phyloP scores from a whole-genome alignment of 2,329 filamentous ascomycete genomes.

The Parasarocladium wereldwijsianum region DNA sequence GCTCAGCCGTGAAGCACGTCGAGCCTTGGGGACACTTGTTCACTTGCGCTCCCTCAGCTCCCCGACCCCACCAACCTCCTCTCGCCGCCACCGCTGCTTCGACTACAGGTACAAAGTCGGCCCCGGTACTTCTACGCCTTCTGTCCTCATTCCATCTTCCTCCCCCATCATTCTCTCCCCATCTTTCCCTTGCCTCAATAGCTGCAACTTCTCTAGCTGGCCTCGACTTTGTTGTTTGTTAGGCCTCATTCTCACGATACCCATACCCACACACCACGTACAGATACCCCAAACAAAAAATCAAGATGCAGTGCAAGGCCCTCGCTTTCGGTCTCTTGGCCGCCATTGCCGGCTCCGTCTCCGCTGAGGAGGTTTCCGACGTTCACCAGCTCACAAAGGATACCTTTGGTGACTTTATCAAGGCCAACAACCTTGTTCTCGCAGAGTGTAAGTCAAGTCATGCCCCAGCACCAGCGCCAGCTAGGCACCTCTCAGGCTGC shows the following conservation, averaged over 20 bases:
- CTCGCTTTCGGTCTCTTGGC: slow-evolving; percentile 39
- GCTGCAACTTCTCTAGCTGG: too few species aligned
- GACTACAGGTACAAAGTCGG: slow-evolving; percentile 1
- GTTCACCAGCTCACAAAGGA: slow-evolving; percentile 75
- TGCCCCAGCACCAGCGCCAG: neutral
- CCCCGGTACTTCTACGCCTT: slow-evolving; percentile 4
- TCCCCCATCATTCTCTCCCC: slow-evolving; percentile 3
- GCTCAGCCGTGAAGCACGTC: too few species aligned
- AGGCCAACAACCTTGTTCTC: slow-evolving; percentile 74
- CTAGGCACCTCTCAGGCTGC: neutral
- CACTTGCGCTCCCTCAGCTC: slow-evolving; percentile 17
- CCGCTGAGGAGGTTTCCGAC: slow-evolving; percentile 56
- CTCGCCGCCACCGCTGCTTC: slow-evolving; percentile 1
- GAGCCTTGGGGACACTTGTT: slow-evolving; percentile 32
- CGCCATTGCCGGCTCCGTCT: slow-evolving; percentile 40
- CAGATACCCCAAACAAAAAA: slow-evolving; percentile 7
- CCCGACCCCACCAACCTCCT: slow-evolving; percentile 2
- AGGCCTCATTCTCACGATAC: slow-evolving; percentile 4
- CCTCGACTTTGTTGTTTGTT: slow-evolving; percentile 4
- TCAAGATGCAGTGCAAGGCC: slow-evolving; percentile 34
- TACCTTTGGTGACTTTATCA: slow-evolving; percentile 76
- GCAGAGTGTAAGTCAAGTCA: slow-evolving; percentile 67
- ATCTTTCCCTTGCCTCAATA: neutral
- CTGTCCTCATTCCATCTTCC: slow-evolving; percentile 3
- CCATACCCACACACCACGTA: slow-evolving; percentile 3